Evolutionary conservation across 768 basidiomycete species (phyloP).

Genomic region (Lactifluus echinatus): DNA sequence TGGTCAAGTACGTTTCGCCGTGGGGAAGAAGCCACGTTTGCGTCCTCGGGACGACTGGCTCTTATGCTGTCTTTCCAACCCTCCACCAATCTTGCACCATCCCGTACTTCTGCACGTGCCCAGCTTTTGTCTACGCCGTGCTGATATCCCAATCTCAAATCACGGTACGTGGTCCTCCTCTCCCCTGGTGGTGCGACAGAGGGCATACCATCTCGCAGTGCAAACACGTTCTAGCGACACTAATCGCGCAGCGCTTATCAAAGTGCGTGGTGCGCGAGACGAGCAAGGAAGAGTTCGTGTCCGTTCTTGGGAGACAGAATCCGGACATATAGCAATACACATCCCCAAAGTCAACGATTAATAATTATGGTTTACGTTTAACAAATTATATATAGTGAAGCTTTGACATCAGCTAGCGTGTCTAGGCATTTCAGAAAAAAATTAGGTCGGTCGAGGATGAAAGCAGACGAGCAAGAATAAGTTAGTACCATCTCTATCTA

Average conservation of each 20-base stretch:
- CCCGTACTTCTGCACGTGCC: conserved; percentile 60
- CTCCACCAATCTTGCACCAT: conserved; percentile 34
- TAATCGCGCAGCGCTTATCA: conserved; percentile 47
- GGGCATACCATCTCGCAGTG: conserved; percentile 39
- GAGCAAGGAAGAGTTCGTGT: conserved; percentile 40
- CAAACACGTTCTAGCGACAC: conserved; percentile 67
- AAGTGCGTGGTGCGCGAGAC: conserved; percentile 43
- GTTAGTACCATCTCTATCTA: neutral
- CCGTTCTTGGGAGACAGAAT: conserved; percentile 33
- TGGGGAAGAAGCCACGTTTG: conserved; percentile 57
- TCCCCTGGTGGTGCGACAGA: neutral
- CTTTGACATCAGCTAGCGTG: neutral
- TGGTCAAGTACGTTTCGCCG: conserved; percentile 49
- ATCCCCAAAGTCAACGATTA: neutral
- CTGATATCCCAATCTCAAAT: conserved; percentile 50
- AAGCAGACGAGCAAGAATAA: neutral
- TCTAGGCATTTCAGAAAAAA: neutral
- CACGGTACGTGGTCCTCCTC: conserved; percentile 39
- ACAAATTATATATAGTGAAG: conserved; percentile 9
- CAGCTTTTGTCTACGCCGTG: conserved; percentile 60
- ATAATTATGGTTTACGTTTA: neutral
- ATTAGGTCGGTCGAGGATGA: neutral
- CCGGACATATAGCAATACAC: neutral
- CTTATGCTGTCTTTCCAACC: conserved; percentile 47
- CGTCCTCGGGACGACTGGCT: conserved; percentile 57